Base-by-base conservation (phyloP, 164 flowering plant species). In the Saururus chinensis region DNA sequence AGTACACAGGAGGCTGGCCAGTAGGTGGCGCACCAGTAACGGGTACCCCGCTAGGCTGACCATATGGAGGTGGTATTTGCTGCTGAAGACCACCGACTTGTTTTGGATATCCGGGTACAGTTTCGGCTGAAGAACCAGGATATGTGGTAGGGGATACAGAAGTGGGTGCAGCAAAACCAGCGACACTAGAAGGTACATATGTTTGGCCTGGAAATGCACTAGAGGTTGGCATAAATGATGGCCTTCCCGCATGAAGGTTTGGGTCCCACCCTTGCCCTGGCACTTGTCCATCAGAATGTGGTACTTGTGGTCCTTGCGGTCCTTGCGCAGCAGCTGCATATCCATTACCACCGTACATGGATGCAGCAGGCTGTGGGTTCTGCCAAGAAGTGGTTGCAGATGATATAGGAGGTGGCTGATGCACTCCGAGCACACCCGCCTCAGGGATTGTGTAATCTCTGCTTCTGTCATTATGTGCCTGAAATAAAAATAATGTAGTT, bases 391-490 rank as follows among this genome's bases (percentile, higher is more conserved):
- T 61, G 30, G 57, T 17, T 26, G 17, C 30, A 23, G 79, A 64
- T 41, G 81, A 77, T 54, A 59, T 6, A 54, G 69, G 69, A 37
- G 81, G 58, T 59, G 73, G 70, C 64, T 76, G 87, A 58, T 74
- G 87, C 66, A 74, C 51, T n/a, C 79, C 77, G 9, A 71, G 68
- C 65, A 79, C 30, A 62, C 77, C 79, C 7, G 83, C 51, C 24
- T 78, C 80, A 9, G 84, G 85, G 57, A 89, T 68, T 22, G 93
- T 89, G 73, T 86, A 86, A 61, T 89, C 96, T 77, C 88, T 79
- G 64, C 96, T 89, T 73, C 84, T 80, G 66, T 89, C 96, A 74
- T 81, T 82, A 67, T 77, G 82, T 54, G 88, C 85, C 96, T 89
- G 61, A 23, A 59, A 51, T 48, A 22, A 53, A 53, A 13, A 19